Percentiles rank a stretch among this genome's conserved stretches.
These are phyloP conservation scores for Aspergillus kassunensis DNA, from an alignment of 495 filamentous ascomycete species.

Conservation along the genomic window DNA sequence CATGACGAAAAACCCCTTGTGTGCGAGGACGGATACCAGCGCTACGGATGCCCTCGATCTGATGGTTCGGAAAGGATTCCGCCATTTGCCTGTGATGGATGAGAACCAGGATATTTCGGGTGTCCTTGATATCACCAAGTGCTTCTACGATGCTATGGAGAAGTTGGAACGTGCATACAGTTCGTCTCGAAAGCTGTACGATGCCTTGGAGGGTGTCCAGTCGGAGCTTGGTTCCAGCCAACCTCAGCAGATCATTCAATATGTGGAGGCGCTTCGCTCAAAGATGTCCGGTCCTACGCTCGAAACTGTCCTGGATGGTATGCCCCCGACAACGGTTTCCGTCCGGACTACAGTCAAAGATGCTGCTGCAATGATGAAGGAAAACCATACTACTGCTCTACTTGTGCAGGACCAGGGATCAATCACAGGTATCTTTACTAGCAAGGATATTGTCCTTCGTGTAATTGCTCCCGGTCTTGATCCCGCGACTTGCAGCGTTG, in stretches of 20 bases:
- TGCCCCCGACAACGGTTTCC: conserved; percentile 89
- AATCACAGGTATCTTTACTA: conserved; percentile 98
- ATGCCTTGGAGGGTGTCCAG: conserved; percentile 97
- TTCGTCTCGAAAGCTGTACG: conserved; percentile 93
- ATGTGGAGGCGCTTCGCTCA: conserved; percentile 87
- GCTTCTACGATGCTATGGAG: conserved; percentile 99
- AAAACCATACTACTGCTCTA: conserved; percentile 95
- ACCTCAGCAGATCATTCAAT: conserved; percentile 97
- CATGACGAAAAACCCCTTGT: conserved; percentile 99
- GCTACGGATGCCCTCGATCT: conserved; percentile 95
- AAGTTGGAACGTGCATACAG: conserved; percentile 96
- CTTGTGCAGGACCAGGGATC: conserved; percentile 94
- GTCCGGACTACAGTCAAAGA: conserved; percentile 95
- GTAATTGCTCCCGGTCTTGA: conserved; percentile 97
- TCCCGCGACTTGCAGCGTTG: conserved; percentile 91
- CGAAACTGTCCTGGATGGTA: conserved; percentile 87
- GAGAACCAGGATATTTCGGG: conserved; percentile 99
- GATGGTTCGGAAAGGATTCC: conserved; percentile 97
- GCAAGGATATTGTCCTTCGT: conserved; percentile 97
- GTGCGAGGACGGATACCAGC: conserved; percentile 94
- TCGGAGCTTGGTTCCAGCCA: conserved; percentile 94
- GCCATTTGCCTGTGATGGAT: conserved; percentile 98
- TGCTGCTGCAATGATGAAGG: conserved; percentile 92
- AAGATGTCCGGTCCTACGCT: conserved; percentile 99
- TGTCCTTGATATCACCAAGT: conserved; percentile 98